A percentile compares a stretch with the other conserved stretches of the same genome.
Evolutionary conservation across 2,329 filamentous ascomycete genomes (phyloP).

Genomic region (Claviceps spartinae): DNA sequence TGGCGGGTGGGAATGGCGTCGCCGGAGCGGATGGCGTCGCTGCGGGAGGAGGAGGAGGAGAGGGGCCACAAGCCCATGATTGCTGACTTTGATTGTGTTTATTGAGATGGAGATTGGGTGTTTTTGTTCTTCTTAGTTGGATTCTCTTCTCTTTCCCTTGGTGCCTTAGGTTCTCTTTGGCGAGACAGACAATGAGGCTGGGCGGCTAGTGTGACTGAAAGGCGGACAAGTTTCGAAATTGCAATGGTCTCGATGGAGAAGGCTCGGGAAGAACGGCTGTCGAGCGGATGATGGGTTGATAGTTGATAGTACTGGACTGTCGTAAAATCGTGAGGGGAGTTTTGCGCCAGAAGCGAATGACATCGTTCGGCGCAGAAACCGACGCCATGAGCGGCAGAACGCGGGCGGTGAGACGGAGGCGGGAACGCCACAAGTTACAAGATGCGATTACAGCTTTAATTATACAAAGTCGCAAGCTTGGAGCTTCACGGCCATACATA

Average conservation of each 20-base stretch:
- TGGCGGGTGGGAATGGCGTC: constrained; percentile 68
- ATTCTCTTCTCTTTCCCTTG: neutral
- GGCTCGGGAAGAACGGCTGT: neutral
- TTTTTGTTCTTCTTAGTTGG: neutral
- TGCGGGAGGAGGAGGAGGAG: constrained; percentile 31
- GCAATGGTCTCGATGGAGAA: neutral
- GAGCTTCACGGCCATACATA: neutral
- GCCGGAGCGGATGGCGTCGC: constrained; percentile 33
- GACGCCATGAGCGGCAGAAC: neutral
- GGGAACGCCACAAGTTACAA: neutral
- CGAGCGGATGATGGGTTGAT: neutral
- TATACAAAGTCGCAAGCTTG: neutral
- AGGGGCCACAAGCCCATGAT: constrained; percentile 35
- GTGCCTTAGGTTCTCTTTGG: neutral
- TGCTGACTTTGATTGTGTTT: neutral
- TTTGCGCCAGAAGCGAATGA: neutral
- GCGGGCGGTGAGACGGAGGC: neutral
- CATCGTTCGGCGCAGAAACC: neutral
- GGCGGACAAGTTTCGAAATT: neutral
- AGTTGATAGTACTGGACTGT: too few relatives aligned
- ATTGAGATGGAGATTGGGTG: neutral
- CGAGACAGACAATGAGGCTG: neutral
- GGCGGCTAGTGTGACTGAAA: neutral
- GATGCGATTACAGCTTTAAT: neutral
- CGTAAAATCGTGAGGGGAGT: too few relatives aligned